phyloP scores from a whole-genome alignment of 192 early-diverging fungal species.

The Coemansia sp. region DNA sequence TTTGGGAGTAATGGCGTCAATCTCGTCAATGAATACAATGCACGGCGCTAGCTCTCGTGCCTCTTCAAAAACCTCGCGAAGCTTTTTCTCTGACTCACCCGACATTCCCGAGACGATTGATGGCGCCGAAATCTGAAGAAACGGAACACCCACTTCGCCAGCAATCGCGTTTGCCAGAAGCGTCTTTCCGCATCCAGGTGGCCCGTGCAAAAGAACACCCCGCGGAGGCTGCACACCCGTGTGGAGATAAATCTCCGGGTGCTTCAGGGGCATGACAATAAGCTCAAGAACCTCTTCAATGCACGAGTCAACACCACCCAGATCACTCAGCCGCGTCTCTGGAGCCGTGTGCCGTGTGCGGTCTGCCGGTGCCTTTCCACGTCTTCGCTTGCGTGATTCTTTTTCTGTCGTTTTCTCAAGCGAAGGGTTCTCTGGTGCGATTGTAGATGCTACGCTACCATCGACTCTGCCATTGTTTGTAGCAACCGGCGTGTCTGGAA shows the following conservation, averaged over 20 bases:
- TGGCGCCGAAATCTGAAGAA: conserved; percentile 91
- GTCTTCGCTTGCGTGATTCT: conserved; percentile 18
- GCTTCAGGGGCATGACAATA: conserved; percentile 89
- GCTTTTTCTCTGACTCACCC: conserved; percentile 97
- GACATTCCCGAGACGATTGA: conserved; percentile 97
- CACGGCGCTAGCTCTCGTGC: conserved; percentile 84
- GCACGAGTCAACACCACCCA: conserved; percentile 91
- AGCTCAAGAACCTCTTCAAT: conserved; percentile 89
- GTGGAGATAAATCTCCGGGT: conserved; percentile 89
- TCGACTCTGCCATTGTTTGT: not conserved
- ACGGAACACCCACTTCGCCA: conserved; percentile 87
- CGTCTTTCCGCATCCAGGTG: conserved; percentile 97
- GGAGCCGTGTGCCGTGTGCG: conserved; percentile 43
- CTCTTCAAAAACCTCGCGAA: conserved; percentile 97
- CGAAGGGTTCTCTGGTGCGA: not conserved
- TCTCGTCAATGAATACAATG: conserved; percentile 96
- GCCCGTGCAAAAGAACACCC: conserved; percentile 93
- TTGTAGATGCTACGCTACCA: not conserved
- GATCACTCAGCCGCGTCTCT: conserved; percentile 62
- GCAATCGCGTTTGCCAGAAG: conserved; percentile 95
- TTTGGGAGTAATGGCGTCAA: conserved; percentile 94
- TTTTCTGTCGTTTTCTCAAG: conserved; percentile 1
- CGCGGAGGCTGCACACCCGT: conserved; percentile 92
- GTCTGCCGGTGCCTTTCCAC: conserved; percentile 10
- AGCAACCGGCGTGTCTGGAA: not conserved